A percentile compares a stretch with the other conserved stretches of the same genome.
These are phyloP conservation scores for Tulasnella sp. DNA, from an alignment of 768 basidiomycete species.

Conservation along the genomic window DNA sequence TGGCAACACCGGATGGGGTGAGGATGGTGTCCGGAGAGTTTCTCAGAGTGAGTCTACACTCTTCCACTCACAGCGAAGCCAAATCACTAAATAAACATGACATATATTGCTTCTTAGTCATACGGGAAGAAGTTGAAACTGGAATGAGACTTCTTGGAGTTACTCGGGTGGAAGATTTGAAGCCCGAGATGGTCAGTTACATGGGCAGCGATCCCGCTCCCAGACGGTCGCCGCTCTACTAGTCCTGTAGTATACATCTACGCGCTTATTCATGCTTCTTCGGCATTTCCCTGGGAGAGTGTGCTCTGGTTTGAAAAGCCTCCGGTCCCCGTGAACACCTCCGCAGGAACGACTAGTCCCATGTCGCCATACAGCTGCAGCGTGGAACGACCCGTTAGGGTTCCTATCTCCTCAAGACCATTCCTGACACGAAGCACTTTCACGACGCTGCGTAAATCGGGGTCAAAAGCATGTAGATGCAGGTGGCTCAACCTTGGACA, in stretches of 20 bases:
- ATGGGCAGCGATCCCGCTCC: slow-evolving; percentile 21
- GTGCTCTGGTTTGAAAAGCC: background rate
- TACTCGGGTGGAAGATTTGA: slow-evolving; percentile 24
- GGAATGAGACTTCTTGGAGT: slow-evolving; percentile 41
- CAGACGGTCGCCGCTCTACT: background rate
- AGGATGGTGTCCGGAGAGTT: slow-evolving; percentile 36
- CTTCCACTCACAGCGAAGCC: background rate
- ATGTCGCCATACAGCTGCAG: no score
- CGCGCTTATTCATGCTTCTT: background rate
- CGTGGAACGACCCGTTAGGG: no score
- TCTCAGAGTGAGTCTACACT: slow-evolving; percentile 18
- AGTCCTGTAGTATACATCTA: background rate
- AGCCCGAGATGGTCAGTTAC: slow-evolving; percentile 29
- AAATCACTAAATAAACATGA: background rate
- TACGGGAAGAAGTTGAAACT: slow-evolving; percentile 43
- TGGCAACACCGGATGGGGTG: slow-evolving; percentile 35
- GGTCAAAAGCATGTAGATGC: background rate
- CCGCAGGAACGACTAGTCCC: no score
- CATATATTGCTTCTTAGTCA: slow-evolving; percentile 33
- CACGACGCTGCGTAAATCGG: background rate
- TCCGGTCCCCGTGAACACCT: no score
- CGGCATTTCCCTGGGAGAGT: background rate
- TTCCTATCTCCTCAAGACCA: no score
- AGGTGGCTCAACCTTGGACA: background rate
- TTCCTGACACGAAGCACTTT: background rate